Conservation (phyloP, 768 basidiomycete genomes). For the Leccinum disarticulatum region DNA sequence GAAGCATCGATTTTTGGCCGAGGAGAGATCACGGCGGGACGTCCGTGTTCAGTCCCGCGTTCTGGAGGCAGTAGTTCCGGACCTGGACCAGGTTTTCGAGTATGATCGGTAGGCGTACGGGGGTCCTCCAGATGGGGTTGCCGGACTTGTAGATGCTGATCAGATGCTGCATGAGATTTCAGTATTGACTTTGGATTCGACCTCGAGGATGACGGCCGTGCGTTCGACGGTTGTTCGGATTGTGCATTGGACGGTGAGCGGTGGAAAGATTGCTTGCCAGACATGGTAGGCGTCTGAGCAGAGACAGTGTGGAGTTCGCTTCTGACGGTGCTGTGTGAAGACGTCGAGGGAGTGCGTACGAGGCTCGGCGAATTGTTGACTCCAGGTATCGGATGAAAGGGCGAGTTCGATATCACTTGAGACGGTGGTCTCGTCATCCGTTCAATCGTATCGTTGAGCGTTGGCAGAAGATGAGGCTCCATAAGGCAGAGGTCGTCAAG, state of each 20-base stretch:
- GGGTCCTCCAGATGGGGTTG: slow-evolving; percentile 10
- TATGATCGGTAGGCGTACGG: slow-evolving; percentile 4
- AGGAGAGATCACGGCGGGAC: slow-evolving; percentile 6
- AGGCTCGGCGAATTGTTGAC: slow-evolving; percentile 6
- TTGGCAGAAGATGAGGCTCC: slow-evolving; percentile 66
- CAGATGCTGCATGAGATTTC: slow-evolving; percentile 21
- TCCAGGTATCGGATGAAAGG: slow-evolving; percentile 2
- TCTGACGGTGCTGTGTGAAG: slow-evolving; percentile 17
- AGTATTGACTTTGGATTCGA: slow-evolving; percentile 34
- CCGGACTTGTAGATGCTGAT: slow-evolving; percentile 19
- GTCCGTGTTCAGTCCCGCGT: slow-evolving; percentile 15
- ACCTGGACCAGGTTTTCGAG: slow-evolving; percentile 14
- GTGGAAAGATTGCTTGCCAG: slow-evolving; percentile 5
- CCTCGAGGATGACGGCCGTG: slow-evolving; percentile 26
- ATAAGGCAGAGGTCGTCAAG: slow-evolving; percentile 55
- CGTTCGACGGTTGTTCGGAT: slow-evolving; percentile 14
- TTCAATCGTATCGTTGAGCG: slow-evolving; percentile 69
- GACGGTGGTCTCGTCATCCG: slow-evolving; percentile 65
- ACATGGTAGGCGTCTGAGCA: neutral
- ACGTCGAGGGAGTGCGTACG: slow-evolving; percentile 19
- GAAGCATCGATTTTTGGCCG: slow-evolving; percentile 12
- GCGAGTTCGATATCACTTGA: slow-evolving; percentile 18
- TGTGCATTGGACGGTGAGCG: slow-evolving; percentile 13
- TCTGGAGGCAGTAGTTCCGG: slow-evolving; percentile 7
- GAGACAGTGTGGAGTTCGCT: neutral